A percentile compares a stretch with the other conserved stretches of the same genome.
phyloP scores from a whole-genome alignment of 352 stramenopile species.

The Phytophthora megakarya region DNA sequence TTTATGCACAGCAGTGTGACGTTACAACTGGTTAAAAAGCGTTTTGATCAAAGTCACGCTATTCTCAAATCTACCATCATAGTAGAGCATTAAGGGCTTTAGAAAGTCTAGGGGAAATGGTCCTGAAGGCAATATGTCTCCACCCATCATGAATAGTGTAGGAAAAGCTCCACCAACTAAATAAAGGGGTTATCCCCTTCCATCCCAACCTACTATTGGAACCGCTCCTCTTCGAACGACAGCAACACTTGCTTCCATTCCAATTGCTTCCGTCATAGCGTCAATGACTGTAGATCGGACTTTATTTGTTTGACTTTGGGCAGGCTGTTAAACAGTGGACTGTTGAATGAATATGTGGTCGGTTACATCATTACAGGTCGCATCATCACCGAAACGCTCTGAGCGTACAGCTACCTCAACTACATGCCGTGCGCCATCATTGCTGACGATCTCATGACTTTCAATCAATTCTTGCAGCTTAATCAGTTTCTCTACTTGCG shows the following conservation, averaged over 20 bases:
- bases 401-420: background rate
- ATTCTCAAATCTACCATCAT: background rate
- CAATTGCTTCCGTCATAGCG: background rate
- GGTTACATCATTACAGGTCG: background rate
- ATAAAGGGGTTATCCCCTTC: too few species aligned
- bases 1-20: background rate
- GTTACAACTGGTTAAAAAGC: background rate
- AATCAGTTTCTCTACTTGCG: background rate
- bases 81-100: background rate
- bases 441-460: background rate
- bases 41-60: background rate
- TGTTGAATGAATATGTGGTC: background rate
- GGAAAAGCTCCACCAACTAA: too few species aligned
- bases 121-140: too few species aligned
- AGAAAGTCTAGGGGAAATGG: background rate
- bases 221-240: background rate
- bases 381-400: background rate
- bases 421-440: background rate
- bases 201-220: background rate
- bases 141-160: too few species aligned
- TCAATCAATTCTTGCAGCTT: background rate
- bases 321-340: background rate
- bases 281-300: background rate
- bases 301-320: background rate
- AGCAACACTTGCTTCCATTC: background rate